A percentile compares a stretch with the other conserved stretches of the same genome.
These are phyloP conservation scores for Nectriaceae sp. DNA, from an alignment of 2,329 filamentous ascomycete species.

Conservation along the genomic window DNA sequence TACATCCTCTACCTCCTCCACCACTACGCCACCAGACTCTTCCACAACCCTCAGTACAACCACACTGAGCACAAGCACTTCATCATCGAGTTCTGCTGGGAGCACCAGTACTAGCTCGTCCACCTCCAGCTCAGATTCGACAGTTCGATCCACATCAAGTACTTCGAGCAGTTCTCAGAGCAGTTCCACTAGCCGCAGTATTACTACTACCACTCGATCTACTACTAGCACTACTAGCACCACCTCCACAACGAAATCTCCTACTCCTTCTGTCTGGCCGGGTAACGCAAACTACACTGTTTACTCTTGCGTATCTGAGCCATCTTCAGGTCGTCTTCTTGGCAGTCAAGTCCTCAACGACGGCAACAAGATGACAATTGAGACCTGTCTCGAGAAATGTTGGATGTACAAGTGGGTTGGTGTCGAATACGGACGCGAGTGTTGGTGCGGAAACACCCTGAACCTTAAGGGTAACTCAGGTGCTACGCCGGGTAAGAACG, in stretches of 20 bases:
- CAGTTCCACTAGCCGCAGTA: slow-evolving; percentile 5
- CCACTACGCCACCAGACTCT: slow-evolving; percentile 1
- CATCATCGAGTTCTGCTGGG: slow-evolving; percentile 15
- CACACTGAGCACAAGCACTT: background rate
- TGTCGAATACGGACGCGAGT: slow-evolving; percentile 41
- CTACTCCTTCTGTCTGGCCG: slow-evolving; percentile 26
- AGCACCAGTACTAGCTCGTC: slow-evolving; percentile 19
- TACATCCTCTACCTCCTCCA: slow-evolving; percentile 5
- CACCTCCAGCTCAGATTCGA: background rate
- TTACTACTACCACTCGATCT: background rate
- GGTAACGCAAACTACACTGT: slow-evolving; percentile 41
- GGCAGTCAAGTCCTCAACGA: slow-evolving; percentile 31
- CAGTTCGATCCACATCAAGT: slow-evolving; percentile 1
- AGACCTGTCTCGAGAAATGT: slow-evolving; percentile 35
- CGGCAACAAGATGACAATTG: slow-evolving; percentile 34
- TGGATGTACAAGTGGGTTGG: slow-evolving; percentile 37
- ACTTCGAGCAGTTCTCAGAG: background rate
- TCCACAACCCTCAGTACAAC: slow-evolving; percentile 6
- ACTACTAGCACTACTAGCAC: slow-evolving; percentile 16
- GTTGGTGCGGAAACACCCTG: slow-evolving; percentile 38
- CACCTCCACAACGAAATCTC: slow-evolving; percentile 20
- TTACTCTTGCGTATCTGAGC: slow-evolving; percentile 38
- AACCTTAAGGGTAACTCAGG: slow-evolving; percentile 27
- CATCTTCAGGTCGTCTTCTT: slow-evolving; percentile 34
- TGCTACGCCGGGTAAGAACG: slow-evolving; percentile 29